phyloP scores from a whole-genome alignment of 1,139 yeast species.

The Pichia sp. region DNA sequence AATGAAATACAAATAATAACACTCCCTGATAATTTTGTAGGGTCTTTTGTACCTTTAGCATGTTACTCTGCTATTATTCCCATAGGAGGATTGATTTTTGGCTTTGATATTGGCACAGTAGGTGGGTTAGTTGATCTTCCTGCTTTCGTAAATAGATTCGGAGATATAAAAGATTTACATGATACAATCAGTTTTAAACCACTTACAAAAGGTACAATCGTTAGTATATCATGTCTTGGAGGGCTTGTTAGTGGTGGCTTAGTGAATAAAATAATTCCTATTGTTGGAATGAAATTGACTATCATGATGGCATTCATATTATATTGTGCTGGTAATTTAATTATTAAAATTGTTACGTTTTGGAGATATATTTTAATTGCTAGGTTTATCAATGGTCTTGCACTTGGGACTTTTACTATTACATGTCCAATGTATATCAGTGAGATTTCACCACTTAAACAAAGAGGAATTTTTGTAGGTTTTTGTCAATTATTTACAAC shows the following conservation, averaged over 20 bases:
- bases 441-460: constrained; percentile 58
- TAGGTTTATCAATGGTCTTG: constrained; percentile 52
- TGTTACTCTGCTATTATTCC: constrained; percentile 37
- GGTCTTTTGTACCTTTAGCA: constrained; percentile 5
- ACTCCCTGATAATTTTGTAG: not conserved
- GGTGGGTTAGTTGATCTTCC: constrained; percentile 61
- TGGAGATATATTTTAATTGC: constrained; percentile 55
- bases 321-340: constrained; percentile 40
- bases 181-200: constrained; percentile 27
- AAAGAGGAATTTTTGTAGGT: constrained; percentile 63
- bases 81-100: constrained; percentile 64
- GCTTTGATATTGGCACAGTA: constrained; percentile 71
- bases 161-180: constrained; percentile 29
- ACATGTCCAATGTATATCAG: constrained; percentile 63
- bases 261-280: constrained; percentile 41
- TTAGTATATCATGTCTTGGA: constrained; percentile 63
- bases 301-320: constrained; percentile 40
- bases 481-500: constrained; percentile 63
- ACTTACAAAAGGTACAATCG: constrained; percentile 49
- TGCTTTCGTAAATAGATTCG: constrained; percentile 46
- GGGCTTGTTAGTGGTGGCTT: constrained; percentile 67
- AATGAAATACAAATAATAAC: too few species aligned
- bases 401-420: constrained; percentile 60
- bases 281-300: constrained; percentile 47
- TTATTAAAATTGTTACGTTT: constrained; percentile 12